Conservation (phyloP, 116 monocot species). For the Zostera marina region DNA sequence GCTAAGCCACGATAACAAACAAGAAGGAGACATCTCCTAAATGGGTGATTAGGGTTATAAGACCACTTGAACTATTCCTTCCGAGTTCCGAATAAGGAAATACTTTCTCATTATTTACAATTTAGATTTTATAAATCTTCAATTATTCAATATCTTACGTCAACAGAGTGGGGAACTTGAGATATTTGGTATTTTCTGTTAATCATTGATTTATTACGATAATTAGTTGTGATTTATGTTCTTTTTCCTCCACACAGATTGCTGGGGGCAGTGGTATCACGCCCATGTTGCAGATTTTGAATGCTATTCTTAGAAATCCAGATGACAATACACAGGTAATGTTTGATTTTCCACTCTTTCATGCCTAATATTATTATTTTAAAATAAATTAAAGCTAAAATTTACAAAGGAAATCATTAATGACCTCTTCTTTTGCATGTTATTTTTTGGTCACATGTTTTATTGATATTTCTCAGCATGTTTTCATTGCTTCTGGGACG, state of each 20-base stretch:
- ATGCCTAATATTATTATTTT: background rate
- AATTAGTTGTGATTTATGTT: background rate
- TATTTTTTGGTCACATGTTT: background rate
- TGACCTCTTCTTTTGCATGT: background rate
- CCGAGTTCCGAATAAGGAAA: too few species aligned
- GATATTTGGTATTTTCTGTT: too few species aligned
- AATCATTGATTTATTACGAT: too few species aligned
- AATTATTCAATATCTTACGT: too few species aligned
- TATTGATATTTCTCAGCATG: too few species aligned
- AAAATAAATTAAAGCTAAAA: background rate
- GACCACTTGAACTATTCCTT: too few species aligned
- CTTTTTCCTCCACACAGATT: constrained; percentile 13
- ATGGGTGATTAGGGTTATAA: too few species aligned
- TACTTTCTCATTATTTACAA: background rate
- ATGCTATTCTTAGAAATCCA: constrained; percentile 71
- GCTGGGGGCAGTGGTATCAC: constrained; percentile 90
- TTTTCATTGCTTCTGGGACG: too few species aligned
- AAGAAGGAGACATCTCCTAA: too few species aligned
- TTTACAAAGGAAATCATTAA: background rate
- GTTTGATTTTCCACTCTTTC: background rate
- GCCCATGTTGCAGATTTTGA: constrained; percentile 91
- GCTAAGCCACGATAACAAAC: too few species aligned
- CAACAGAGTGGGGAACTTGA: too few species aligned
- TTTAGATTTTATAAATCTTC: background rate
- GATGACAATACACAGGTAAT: constrained; percentile 82